phyloP scores from a whole-genome alignment of 805 yeast species.

The Candida broadrunensis region DNA sequence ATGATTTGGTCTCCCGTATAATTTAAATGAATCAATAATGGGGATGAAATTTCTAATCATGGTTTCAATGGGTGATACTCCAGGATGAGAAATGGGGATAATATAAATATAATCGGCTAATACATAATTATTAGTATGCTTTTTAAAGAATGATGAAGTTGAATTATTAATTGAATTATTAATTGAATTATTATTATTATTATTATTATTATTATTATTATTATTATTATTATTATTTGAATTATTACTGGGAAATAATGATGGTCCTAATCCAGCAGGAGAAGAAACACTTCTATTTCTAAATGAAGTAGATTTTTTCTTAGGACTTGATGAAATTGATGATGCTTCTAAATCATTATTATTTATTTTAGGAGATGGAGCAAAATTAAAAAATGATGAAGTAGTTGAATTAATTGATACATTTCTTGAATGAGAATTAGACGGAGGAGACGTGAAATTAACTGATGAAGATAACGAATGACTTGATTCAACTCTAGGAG shows the following conservation, averaged over 20 bases:
- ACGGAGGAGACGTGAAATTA: constrained; percentile 1
- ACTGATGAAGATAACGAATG: constrained; percentile 16
- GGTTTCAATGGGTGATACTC: constrained; percentile 69
- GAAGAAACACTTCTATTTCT: constrained; percentile 2
- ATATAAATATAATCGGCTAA: constrained; percentile 50
- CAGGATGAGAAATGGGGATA: constrained; percentile 71
- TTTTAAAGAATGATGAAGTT: constrained; percentile 23
- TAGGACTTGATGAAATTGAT: neutral
- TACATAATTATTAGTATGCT: constrained; percentile 25
- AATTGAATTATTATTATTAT: neutral
- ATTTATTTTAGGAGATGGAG: constrained; percentile 16
- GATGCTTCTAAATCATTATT: neutral
- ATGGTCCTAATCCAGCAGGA: neutral
- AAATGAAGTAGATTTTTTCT: neutral
- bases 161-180: constrained; percentile 5
- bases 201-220: neutral
- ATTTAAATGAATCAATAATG: constrained; percentile 62
- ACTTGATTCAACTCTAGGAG: constrained; percentile 12
- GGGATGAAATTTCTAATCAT: constrained; percentile 70
- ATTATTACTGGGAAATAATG: constrained; percentile 3
- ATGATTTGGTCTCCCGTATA: constrained; percentile 74
- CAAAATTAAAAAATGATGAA: constrained; percentile 27
- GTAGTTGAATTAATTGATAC: constrained; percentile 21
- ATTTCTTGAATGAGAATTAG: constrained; percentile 14
- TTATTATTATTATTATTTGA: neutral